Evolutionary conservation across 2,329 filamentous ascomycete species (phyloP).

Genomic region (Botrytis galanthina): DNA sequence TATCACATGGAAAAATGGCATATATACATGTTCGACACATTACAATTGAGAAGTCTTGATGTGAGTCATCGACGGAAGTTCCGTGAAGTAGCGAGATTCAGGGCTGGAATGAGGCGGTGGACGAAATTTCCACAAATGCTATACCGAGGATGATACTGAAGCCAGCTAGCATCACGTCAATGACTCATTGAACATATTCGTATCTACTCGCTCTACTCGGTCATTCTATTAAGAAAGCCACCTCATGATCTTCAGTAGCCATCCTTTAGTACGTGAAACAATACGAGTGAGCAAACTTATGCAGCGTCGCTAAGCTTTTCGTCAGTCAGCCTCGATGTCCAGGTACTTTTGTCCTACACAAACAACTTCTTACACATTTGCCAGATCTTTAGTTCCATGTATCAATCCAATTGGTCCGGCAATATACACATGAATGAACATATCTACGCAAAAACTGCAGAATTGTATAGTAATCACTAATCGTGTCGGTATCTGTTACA

Average conservation of each 20-base stretch:
- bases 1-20: neutral
- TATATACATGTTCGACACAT: too few relatives aligned
- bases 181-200: neutral
- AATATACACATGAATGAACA: too few relatives aligned
- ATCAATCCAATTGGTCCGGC: neutral
- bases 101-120: neutral
- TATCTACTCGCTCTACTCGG: neutral
- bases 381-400: neutral
- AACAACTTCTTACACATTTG: neutral
- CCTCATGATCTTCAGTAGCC: neutral
- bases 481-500: neutral
- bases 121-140: neutral
- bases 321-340: neutral
- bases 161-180: neutral
- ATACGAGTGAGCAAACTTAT: conserved; percentile 6
- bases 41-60: neutral
- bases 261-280: neutral
- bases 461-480: neutral
- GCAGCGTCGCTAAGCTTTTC: neutral
- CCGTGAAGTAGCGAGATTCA: too few relatives aligned
- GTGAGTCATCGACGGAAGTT: neutral
- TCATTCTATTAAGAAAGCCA: neutral
- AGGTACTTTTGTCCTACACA: neutral
- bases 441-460: neutral
- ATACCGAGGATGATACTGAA: neutral